phyloP scores from a whole-genome alignment of 2,329 filamentous ascomycete genomes.

The Sporothrix luriei region DNA sequence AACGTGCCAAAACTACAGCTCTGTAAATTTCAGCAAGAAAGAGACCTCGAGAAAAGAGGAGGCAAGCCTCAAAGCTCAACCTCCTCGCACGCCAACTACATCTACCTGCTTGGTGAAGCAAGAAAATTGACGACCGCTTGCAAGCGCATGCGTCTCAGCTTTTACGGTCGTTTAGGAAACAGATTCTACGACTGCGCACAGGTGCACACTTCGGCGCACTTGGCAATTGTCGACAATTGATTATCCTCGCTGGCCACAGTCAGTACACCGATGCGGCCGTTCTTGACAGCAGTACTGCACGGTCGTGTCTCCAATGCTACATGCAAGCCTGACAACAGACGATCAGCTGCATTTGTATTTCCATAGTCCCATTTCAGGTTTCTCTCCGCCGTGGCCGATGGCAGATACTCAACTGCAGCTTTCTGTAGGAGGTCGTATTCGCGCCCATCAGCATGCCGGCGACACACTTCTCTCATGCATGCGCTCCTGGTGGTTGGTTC shows the following conservation, averaged over 20 bases:
- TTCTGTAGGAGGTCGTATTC: conserved; percentile 7
- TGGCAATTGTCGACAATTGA: background rate
- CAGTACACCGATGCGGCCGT: no score
- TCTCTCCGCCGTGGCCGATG: background rate
- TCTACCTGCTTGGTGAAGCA: background rate
- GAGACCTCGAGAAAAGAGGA: background rate
- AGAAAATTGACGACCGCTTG: background rate
- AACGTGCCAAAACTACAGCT: background rate
- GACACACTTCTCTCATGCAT: conserved; percentile 14
- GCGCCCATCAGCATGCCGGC: background rate
- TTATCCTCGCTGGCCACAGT: background rate
- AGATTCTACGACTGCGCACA: background rate
- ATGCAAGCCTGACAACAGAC: conserved; percentile 10
- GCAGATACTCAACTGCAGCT: background rate
- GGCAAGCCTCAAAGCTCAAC: background rate
- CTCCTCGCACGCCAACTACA: background rate
- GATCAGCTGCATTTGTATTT: background rate
- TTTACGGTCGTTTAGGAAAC: background rate
- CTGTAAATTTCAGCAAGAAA: background rate
- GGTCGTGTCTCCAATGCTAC: background rate
- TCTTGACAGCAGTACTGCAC: background rate
- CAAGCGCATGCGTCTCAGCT: background rate
- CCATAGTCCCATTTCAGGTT: background rate
- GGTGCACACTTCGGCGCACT: background rate
- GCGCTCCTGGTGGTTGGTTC: background rate